These are phyloP conservation scores for Trichoderma hamatum DNA, from an alignment of 2,329 filamentous ascomycete species.

Conservation along the genomic window DNA sequence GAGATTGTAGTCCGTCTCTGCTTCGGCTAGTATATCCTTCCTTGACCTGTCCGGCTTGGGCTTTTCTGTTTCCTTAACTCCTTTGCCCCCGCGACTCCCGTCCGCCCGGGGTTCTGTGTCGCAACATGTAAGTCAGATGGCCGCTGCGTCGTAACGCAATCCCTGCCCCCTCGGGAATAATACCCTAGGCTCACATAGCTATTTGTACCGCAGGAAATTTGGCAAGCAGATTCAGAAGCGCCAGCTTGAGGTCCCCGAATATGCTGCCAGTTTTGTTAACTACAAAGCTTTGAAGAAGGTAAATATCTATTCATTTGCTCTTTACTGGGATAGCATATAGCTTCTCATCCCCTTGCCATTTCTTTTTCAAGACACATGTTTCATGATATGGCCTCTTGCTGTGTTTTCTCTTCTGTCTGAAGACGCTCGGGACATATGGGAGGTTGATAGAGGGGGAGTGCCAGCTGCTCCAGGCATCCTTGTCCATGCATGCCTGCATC, in stretches of 20 bases:
- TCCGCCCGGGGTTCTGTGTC: slow-evolving; percentile 29
- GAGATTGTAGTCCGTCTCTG: slow-evolving; percentile 13
- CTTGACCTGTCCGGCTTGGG: slow-evolving; percentile 10
- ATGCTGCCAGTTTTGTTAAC: slow-evolving; percentile 98
- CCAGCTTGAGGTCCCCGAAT: slow-evolving; percentile 98
- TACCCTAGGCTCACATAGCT: slow-evolving; percentile 24
- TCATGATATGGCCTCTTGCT: neutral
- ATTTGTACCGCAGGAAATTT: slow-evolving; percentile 79
- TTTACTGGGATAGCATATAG: neutral
- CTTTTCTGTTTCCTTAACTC: slow-evolving; percentile 18
- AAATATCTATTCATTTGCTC: neutral
- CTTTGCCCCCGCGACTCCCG: slow-evolving; percentile 22
- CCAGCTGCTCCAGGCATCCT: slow-evolving; percentile 11
- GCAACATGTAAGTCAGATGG: slow-evolving; percentile 42
- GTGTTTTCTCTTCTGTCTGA: neutral
- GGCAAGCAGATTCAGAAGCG: slow-evolving; percentile 99
- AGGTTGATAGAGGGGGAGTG: slow-evolving; percentile 11
- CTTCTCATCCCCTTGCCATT: neutral
- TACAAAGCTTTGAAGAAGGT: slow-evolving; percentile 99
- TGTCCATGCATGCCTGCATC: slow-evolving; percentile 24
- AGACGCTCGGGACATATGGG: neutral
- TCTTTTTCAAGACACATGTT: neutral
- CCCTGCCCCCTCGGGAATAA: slow-evolving; percentile 17
- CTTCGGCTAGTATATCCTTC: slow-evolving; percentile 14
- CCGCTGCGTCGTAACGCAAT: slow-evolving; percentile 26